Conservation (phyloP, 257 asterid genomes). For the Scutellaria baicalensis region DNA sequence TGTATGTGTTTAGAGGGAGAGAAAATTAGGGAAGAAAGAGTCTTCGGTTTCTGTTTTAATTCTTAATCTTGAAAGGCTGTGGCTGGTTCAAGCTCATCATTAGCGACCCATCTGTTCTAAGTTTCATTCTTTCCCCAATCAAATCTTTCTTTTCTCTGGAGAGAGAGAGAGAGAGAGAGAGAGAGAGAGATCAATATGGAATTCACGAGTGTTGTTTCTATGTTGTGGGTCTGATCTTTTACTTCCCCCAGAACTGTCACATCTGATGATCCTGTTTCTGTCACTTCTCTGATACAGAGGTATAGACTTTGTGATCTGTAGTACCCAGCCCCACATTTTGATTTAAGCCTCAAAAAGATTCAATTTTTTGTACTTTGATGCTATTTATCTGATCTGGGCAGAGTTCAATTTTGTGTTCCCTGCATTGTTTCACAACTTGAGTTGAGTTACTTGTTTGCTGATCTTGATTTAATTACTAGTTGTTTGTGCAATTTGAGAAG, state of each 20-base stretch:
- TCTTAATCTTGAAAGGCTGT: slow-evolving; percentile 23
- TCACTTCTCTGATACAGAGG: slow-evolving; percentile 13
- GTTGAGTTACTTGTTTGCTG: slow-evolving; percentile 15
- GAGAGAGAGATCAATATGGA: slow-evolving; percentile 26
- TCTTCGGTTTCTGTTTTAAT: slow-evolving; percentile 46
- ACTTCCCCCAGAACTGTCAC: slow-evolving; percentile 46
- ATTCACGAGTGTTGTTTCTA: slow-evolving; percentile 20
- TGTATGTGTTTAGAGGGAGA: slow-evolving; percentile 18
- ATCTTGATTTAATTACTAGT: slow-evolving; percentile 8
- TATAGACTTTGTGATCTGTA: slow-evolving; percentile 43
- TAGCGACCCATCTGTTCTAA: slow-evolving; percentile 33
- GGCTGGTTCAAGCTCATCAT: slow-evolving; percentile 39
- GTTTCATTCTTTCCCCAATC: slow-evolving; percentile 32
- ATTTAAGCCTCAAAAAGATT: slow-evolving; percentile 16
- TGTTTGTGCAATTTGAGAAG: not conserved
- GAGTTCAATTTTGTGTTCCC: not conserved
- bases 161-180: not conserved
- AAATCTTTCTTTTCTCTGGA: not conserved
- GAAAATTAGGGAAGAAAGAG: slow-evolving; percentile 52
- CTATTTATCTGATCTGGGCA: slow-evolving; percentile 33
- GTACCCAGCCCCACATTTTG: slow-evolving; percentile 36
- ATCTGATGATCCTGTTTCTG: slow-evolving; percentile 28
- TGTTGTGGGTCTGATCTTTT: slow-evolving; percentile 27
- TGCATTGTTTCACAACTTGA: slow-evolving; percentile 15
- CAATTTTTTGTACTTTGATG: not conserved